Percentiles rank a stretch among this genome's conserved stretches.
Evolutionary conservation across 352 stramenopile genomes (phyloP).

Genomic region (Phytophthora tubulina): DNA sequence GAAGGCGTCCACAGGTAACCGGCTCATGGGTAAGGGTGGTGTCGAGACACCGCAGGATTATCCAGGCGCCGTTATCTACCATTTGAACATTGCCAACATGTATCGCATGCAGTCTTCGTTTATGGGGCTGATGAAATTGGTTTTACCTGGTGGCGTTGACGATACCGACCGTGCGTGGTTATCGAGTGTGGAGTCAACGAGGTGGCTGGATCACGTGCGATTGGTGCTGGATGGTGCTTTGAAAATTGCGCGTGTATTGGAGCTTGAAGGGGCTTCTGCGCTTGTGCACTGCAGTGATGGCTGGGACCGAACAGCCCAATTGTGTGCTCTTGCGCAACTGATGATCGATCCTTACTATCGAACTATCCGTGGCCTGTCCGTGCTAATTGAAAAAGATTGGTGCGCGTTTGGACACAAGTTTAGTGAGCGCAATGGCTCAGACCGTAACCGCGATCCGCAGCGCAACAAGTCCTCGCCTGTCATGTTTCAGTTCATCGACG

Average conservation of each 20-base stretch:
- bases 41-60: conserved; percentile 91
- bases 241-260: conserved; percentile 89
- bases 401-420: conserved; percentile 90
- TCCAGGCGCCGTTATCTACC: conserved; percentile 76
- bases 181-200: conserved; percentile 77
- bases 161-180: conserved; percentile 78
- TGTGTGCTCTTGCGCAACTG: conserved; percentile 81
- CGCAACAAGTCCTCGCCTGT: conserved; percentile 85
- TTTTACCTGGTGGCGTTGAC: conserved; percentile 67
- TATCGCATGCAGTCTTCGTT: conserved; percentile 92
- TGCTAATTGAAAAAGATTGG: conserved; percentile 91
- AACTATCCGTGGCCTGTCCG: conserved; percentile 85
- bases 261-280: conserved; percentile 80
- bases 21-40: conserved; percentile 91
- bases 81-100: conserved; percentile 94
- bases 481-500: conserved; percentile 90
- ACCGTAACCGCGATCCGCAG: conserved; percentile 80
- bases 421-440: conserved; percentile 67
- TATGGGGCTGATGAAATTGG: conserved; percentile 74
- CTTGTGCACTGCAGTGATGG: conserved; percentile 91
- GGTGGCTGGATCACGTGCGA: conserved; percentile 88
- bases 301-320: conserved; percentile 88
- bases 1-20: conserved; percentile 91
- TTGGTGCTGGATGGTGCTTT: conserved; percentile 83
- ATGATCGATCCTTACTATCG: conserved; percentile 91